phyloP scores from a whole-genome alignment of 2,329 filamentous ascomycete species.

The Pseudogymnoascus destructans region DNA sequence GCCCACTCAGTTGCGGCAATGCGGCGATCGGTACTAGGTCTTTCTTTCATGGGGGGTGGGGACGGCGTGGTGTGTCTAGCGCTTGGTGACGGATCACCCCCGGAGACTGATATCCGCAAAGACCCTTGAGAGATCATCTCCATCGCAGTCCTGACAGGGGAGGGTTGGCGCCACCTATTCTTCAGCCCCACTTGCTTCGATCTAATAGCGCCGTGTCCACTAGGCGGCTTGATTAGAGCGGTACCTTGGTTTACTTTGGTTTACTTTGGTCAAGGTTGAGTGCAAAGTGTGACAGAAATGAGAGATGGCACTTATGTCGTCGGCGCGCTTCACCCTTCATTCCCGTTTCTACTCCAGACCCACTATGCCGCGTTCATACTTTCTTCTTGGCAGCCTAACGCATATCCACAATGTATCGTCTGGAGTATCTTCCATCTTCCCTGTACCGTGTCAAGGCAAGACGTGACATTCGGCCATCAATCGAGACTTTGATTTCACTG shows the following conservation, averaged over 20 bases:
- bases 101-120: neutral
- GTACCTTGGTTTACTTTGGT: neutral
- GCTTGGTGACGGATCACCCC: neutral
- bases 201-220: neutral
- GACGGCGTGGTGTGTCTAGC: neutral
- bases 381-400: neutral
- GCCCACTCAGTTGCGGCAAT: neutral
- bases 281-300: slow-evolving; percentile 1
- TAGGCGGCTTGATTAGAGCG: neutral
- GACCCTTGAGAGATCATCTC: neutral
- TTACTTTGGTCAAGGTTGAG: neutral
- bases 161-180: neutral
- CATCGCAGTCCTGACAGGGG: neutral
- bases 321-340: neutral
- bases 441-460: neutral
- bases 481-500: neutral
- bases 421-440: neutral
- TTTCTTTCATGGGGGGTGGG: neutral
- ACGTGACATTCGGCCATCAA: neutral
- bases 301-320: neutral
- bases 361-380: neutral
- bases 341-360: neutral
- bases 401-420: neutral
- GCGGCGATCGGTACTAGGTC: neutral
- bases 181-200: neutral